These are phyloP conservation scores for Penicillium sp. DNA, from an alignment of 2,329 filamentous ascomycete species.

Conservation along the genomic window DNA sequence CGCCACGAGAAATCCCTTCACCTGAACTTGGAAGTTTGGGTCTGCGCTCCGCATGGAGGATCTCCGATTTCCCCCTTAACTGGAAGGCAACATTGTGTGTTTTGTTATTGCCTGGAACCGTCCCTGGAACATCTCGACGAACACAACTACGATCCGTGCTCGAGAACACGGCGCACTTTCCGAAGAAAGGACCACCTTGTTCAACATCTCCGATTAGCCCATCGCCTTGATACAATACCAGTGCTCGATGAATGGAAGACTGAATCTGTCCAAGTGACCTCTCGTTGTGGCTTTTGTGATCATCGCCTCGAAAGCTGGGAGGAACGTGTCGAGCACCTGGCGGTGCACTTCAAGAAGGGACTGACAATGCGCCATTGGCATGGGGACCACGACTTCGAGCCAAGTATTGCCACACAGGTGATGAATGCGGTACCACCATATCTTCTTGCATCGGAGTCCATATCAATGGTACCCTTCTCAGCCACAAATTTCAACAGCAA, in stretches of 20 bases:
- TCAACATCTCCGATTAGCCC: slow-evolving; percentile 53
- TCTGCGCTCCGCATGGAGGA: slow-evolving; percentile 18
- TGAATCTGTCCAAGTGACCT: slow-evolving; percentile 42
- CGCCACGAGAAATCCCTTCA: slow-evolving; percentile 27
- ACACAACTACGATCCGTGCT: slow-evolving; percentile 50
- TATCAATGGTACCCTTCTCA: slow-evolving; percentile 17
- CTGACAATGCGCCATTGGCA: slow-evolving; percentile 53
- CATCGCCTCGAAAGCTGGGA: slow-evolving; percentile 49
- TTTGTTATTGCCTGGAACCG: slow-evolving; percentile 49
- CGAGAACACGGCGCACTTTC: slow-evolving; percentile 51
- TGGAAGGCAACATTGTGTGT: slow-evolving; percentile 41
- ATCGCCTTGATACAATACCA: slow-evolving; percentile 39
- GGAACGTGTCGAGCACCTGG: slow-evolving; percentile 51
- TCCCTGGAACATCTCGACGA: slow-evolving; percentile 46
- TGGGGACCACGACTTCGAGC: slow-evolving; percentile 49
- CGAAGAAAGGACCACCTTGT: slow-evolving; percentile 53
- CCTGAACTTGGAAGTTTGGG: slow-evolving; percentile 21
- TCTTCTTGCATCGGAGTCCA: slow-evolving; percentile 20
- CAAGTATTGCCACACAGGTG: slow-evolving; percentile 14
- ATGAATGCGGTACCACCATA: slow-evolving; percentile 20
- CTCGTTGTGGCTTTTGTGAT: slow-evolving; percentile 53
- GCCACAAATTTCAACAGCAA: slow-evolving; percentile 12
- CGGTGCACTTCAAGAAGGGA: slow-evolving; percentile 53
- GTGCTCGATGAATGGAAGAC: slow-evolving; percentile 19
- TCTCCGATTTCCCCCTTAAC: slow-evolving; percentile 5